Evolutionary conservation across 2,329 filamentous ascomycete species (phyloP).

Genomic region (Tolypocladium album): DNA sequence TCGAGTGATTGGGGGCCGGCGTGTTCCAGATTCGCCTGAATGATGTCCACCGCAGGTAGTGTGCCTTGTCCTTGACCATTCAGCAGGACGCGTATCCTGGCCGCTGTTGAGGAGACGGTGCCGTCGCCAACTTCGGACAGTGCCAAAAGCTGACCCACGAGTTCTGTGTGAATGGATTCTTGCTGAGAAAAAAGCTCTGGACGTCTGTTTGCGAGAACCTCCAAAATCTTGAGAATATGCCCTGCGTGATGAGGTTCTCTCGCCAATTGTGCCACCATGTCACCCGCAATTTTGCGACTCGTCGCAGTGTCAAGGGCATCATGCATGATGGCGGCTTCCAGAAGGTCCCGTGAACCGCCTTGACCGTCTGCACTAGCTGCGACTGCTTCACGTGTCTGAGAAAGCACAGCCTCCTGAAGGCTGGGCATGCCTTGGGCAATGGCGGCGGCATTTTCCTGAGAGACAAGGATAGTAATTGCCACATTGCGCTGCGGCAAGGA

Average conservation of each 20-base stretch:
- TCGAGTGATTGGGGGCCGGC: slow-evolving; percentile 37
- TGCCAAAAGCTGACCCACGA: slow-evolving; percentile 42
- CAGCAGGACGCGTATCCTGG: slow-evolving; percentile 32
- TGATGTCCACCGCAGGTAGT: slow-evolving; percentile 36
- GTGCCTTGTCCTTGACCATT: slow-evolving; percentile 30
- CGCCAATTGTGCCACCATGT: slow-evolving; percentile 23
- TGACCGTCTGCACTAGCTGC: slow-evolving; percentile 15
- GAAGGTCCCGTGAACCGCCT: slow-evolving; percentile 26
- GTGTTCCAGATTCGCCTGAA: slow-evolving; percentile 43
- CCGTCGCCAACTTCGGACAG: slow-evolving; percentile 38
- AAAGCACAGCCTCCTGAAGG: slow-evolving; percentile 37
- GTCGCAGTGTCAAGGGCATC: slow-evolving; percentile 25
- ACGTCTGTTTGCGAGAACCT: slow-evolving; percentile 33
- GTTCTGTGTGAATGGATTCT: slow-evolving; percentile 32
- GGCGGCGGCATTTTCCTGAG: slow-evolving; percentile 25
- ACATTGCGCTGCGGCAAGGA: slow-evolving; percentile 11
- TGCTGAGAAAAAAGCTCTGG: slow-evolving; percentile 33
- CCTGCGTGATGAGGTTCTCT: slow-evolving; percentile 15
- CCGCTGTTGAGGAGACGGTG: slow-evolving; percentile 27
- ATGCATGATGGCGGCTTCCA: slow-evolving; percentile 36
- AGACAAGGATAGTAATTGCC: slow-evolving; percentile 35
- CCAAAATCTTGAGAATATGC: slow-evolving; percentile 31
- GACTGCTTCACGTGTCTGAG: slow-evolving; percentile 27
- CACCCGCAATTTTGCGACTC: slow-evolving; percentile 20
- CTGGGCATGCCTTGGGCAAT: slow-evolving; percentile 25